Conservation (phyloP, 1,284 basidiomycete species). For the Ganoderma leucocontextum region DNA sequence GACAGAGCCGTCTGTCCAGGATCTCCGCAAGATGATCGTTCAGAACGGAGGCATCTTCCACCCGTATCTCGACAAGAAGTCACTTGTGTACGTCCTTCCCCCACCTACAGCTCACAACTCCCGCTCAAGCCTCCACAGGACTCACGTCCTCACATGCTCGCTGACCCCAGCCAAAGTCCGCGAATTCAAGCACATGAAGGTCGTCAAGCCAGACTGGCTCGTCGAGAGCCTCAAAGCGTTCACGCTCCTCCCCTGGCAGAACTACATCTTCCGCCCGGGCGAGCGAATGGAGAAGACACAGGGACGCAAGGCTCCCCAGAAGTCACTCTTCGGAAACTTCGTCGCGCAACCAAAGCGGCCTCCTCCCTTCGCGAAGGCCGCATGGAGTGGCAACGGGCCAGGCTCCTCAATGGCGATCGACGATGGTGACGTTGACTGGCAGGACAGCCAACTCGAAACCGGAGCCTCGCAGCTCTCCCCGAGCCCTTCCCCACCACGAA, state of each 20-base stretch:
- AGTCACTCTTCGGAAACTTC: constrained; percentile 42
- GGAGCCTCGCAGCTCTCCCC: constrained; percentile 11
- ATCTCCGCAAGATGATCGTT: constrained; percentile 83
- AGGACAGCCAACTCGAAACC: constrained; percentile 3
- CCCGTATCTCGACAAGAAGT: constrained; percentile 85
- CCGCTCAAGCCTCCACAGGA: constrained; percentile 54
- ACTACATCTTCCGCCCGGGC: constrained; percentile 64
- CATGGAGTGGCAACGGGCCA: not conserved
- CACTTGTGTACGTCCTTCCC: constrained; percentile 63
- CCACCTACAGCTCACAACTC: too few relatives aligned
- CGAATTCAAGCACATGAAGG: constrained; percentile 90
- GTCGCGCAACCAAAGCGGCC: constrained; percentile 25
- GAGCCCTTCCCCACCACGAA: constrained; percentile 13
- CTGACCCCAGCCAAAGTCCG: constrained; percentile 90
- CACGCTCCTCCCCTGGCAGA: constrained; percentile 79
- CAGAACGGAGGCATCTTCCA: constrained; percentile 87
- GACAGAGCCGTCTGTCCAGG: constrained; percentile 89
- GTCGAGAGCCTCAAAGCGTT: constrained; percentile 75
- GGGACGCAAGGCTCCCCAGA: constrained; percentile 52
- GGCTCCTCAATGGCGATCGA: not conserved
- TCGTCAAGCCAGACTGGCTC: constrained; percentile 90
- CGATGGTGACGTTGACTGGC: not conserved
- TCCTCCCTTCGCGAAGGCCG: not conserved
- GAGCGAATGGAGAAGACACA: constrained; percentile 58
- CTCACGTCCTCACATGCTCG: constrained; percentile 90